Evolutionary conservation across 768 basidiomycete species (phyloP).

Genomic region (Agaricus blazei): DNA sequence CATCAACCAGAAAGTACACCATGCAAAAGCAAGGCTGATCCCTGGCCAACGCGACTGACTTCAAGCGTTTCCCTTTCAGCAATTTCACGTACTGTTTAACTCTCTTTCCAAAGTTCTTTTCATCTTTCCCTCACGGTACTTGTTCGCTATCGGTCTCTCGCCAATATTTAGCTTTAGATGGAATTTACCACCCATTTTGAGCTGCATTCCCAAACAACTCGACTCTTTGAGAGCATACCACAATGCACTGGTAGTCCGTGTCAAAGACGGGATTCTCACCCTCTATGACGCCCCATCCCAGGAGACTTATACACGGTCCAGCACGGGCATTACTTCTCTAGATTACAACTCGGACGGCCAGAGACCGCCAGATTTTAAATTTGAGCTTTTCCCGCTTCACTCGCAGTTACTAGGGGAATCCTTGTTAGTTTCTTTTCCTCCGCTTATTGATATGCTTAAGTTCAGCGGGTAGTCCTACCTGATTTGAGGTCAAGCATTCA

Average conservation of each 20-base stretch:
- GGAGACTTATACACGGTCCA: conserved; percentile 73
- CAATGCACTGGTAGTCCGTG: conserved; percentile 56
- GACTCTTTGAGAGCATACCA: conserved; percentile 75
- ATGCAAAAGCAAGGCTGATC: conserved; percentile 49
- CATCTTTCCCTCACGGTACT: conserved; percentile 81
- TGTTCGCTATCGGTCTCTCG: conserved; percentile 82
- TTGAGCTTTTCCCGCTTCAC: conserved; percentile 84
- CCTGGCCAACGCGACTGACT: conserved; percentile 57
- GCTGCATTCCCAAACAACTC: conserved; percentile 86
- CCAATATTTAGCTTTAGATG: conserved; percentile 83
- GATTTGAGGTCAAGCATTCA: conserved; percentile 67
- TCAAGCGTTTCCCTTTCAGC: conserved; percentile 76
- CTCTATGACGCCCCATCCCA: conserved; percentile 79
- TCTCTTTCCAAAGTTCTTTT: conserved; percentile 80
- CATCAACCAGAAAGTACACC: conserved; percentile 51
- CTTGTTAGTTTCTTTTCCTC: conserved; percentile 91
- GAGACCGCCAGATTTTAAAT: conserved; percentile 71
- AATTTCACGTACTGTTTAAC: conserved; percentile 80
- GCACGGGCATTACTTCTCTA: conserved; percentile 71
- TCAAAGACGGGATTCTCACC: conserved; percentile 58
- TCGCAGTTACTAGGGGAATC: conserved; percentile 87
- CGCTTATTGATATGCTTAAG: conserved; percentile 89
- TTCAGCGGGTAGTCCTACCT: conserved; percentile 82
- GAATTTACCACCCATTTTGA: conserved; percentile 80
- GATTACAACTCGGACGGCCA: conserved; percentile 69